Conservation (phyloP, 495 filamentous ascomycete species). For the Ramalina peruviana region DNA sequence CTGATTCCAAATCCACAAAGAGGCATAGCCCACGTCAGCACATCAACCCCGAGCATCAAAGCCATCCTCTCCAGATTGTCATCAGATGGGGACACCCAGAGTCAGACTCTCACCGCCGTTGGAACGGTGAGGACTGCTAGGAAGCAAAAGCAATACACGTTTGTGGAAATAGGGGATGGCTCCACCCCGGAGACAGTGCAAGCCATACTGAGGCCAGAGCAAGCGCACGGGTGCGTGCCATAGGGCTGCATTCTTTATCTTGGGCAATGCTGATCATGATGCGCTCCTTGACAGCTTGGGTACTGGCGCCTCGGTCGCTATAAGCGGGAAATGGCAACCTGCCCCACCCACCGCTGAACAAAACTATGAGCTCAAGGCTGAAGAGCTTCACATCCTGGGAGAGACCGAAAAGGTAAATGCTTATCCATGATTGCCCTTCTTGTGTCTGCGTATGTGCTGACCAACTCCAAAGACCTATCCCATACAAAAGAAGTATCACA, state of each 20-base stretch:
- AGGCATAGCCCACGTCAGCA: background rate
- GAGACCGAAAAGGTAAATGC: constrained; percentile 60
- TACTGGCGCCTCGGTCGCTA: constrained; percentile 63
- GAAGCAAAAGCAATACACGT: constrained; percentile 69
- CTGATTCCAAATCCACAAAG: background rate
- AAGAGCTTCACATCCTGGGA: constrained; percentile 55
- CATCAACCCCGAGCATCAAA: constrained; percentile 9
- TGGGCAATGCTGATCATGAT: background rate
- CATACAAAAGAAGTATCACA: constrained; percentile 89
- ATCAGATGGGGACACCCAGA: constrained; percentile 4
- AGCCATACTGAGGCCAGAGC: constrained; percentile 60
- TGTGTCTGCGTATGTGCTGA: background rate
- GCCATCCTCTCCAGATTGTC: constrained; percentile 4
- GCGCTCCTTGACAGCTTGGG: constrained; percentile 43
- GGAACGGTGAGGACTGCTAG: constrained; percentile 77
- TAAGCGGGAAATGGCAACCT: constrained; percentile 66
- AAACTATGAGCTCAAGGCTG: constrained; percentile 65
- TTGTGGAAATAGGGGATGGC: constrained; percentile 79
- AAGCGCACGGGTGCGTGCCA: constrained; percentile 59
- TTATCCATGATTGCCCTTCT: background rate
- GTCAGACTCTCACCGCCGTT: constrained; percentile 39
- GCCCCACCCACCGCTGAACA: constrained; percentile 57
- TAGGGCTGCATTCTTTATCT: constrained; percentile 8
- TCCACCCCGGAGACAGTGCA: constrained; percentile 69
- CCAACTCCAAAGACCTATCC: constrained; percentile 54